Percentiles rank a stretch among this genome's conserved stretches.
Conservation (phyloP, 2,329 filamentous ascomycete species). For the Botryotinia globosa region DNA sequence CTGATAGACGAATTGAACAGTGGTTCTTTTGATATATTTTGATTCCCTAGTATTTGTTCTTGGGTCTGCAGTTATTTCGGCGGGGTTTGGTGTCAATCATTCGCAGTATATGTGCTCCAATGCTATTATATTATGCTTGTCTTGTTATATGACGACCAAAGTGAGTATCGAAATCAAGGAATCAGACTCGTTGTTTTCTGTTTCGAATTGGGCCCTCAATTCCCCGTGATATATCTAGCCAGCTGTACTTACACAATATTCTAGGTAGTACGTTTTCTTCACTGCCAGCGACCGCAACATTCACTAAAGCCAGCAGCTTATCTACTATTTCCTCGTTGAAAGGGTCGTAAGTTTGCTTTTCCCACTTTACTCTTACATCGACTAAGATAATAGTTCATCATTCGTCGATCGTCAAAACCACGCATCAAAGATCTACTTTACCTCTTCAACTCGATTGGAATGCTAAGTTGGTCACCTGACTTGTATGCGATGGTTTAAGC, state of each 20-base stretch:
- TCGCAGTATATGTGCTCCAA: slow-evolving; percentile 52
- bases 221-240: accelerated
- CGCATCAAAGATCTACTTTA: slow-evolving; percentile 58
- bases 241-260: background rate
- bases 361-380: background rate
- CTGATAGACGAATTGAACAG: slow-evolving; percentile 39
- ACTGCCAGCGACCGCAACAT: background rate
- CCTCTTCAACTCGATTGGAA: slow-evolving; percentile 58
- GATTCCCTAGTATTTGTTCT: slow-evolving; percentile 61
- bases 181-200: background rate
- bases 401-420: slow-evolving; percentile 50
- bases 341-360: slow-evolving; percentile 47
- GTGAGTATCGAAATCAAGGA: slow-evolving; percentile 38
- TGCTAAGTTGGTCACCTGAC: slow-evolving; percentile 44
- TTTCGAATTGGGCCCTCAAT: background rate
- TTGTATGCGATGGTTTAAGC: background rate
- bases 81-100: slow-evolving; percentile 55
- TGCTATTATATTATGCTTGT: slow-evolving; percentile 58
- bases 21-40: slow-evolving; percentile 57
- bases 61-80: slow-evolving; percentile 54
- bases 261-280: background rate
- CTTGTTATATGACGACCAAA: slow-evolving; percentile 63
- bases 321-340: slow-evolving; percentile 65
- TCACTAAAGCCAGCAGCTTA: slow-evolving; percentile 39
- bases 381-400: slow-evolving; percentile 42